These are phyloP conservation scores for Alternaria longipes DNA, from an alignment of 2,329 filamentous ascomycete species.

Conservation along the genomic window DNA sequence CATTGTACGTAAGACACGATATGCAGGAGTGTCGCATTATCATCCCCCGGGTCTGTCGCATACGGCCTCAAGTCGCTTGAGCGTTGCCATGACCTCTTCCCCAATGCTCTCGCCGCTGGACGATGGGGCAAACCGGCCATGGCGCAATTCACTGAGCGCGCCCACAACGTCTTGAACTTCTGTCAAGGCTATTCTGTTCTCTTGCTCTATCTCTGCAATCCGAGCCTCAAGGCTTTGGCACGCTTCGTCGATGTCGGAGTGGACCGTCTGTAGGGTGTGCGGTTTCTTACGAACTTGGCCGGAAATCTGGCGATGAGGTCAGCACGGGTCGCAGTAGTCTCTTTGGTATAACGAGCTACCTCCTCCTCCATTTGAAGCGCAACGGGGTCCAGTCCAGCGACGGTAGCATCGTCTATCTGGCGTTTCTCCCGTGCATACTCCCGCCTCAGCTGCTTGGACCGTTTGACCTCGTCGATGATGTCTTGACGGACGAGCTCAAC, in stretches of 20 bases:
- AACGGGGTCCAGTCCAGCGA: constrained; percentile 62
- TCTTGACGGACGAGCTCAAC: constrained; percentile 73
- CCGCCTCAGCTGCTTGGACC: constrained; percentile 66
- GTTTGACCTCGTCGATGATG: constrained; percentile 71
- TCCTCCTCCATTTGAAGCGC: constrained; percentile 67
- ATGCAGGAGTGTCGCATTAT: constrained; percentile 4
- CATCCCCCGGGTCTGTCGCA: constrained; percentile 56
- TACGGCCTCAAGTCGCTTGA: constrained; percentile 69
- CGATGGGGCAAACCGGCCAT: constrained; percentile 71
- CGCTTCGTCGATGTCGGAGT: constrained; percentile 75
- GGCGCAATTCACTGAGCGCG: constrained; percentile 81
- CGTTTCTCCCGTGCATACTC: constrained; percentile 65
- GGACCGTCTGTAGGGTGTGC: constrained; percentile 71
- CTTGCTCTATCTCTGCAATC: constrained; percentile 70
- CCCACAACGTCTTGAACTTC: constrained; percentile 73
- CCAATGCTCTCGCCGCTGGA: constrained; percentile 66
- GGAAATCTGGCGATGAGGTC: constrained; percentile 62
- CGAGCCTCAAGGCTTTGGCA: constrained; percentile 72
- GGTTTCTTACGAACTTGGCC: constrained; percentile 55
- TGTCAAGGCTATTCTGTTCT: constrained; percentile 68
- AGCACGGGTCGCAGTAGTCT: constrained; percentile 11
- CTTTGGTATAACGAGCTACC: constrained; percentile 28
- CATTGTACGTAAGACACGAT: neutral
- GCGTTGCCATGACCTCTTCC: constrained; percentile 72
- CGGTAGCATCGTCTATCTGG: constrained; percentile 65